Conservation (phyloP, 371 early-diverging fungal species). For the Actinomortierella wolfii region DNA sequence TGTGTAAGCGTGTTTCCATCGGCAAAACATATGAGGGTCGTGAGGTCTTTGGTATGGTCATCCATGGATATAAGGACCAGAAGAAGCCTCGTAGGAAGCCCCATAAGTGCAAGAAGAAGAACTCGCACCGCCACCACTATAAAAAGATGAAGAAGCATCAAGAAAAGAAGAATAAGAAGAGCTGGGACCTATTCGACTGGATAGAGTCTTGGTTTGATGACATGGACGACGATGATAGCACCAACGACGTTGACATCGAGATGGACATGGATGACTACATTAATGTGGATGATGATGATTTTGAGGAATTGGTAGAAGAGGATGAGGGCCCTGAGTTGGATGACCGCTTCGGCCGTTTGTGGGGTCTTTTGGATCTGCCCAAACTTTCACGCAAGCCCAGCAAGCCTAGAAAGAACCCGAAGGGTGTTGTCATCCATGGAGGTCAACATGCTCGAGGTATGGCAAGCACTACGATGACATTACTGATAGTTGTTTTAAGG, state of each 20-base stretch:
- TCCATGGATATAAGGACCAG: constrained; percentile 27
- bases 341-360: too few relatives aligned
- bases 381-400: constrained; percentile 18
- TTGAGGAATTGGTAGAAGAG: constrained; percentile 3
- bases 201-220: neutral
- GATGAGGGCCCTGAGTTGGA: neutral
- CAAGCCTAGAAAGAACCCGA: constrained; percentile 37
- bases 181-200: too few relatives aligned
- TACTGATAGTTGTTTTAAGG: too few relatives aligned
- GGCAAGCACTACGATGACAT: too few relatives aligned
- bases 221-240: constrained; percentile 5
- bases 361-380: too few relatives aligned
- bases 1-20: constrained; percentile 38
- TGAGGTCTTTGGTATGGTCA: constrained; percentile 47
- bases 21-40: constrained; percentile 51
- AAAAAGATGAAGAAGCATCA: neutral
- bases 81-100: constrained; percentile 10
- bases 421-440: constrained; percentile 45
- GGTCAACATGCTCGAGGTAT: constrained; percentile 50
- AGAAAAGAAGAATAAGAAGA: constrained; percentile 1
- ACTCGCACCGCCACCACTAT: neutral
- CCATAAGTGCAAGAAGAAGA: neutral
- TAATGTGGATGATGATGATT: constrained; percentile 2
- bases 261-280: constrained; percentile 7
- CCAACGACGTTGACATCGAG: constrained; percentile 7